A percentile compares a stretch with the other conserved stretches of the same genome.
Conservation (phyloP, 2,329 filamentous ascomycete genomes). For the Trichoderma sp. region DNA sequence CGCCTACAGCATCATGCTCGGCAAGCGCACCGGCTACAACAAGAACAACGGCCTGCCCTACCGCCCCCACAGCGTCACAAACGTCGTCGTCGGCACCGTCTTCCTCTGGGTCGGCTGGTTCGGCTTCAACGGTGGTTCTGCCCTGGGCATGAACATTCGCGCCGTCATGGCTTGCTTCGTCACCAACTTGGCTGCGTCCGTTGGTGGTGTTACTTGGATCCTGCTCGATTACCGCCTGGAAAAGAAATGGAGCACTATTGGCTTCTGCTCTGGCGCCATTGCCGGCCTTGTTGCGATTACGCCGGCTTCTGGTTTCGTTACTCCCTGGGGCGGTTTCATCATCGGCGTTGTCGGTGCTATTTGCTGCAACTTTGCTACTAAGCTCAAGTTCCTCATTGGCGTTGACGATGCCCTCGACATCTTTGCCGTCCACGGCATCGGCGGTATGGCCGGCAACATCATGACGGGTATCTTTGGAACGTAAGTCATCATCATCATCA, state of each 20-base stretch:
- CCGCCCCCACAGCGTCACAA: conserved; percentile 70
- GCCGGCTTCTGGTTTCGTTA: conserved; percentile 77
- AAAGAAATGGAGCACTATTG: conserved; percentile 89
- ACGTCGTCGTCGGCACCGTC: conserved; percentile 70
- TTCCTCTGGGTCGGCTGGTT: conserved; percentile 95
- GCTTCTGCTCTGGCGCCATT: conserved; percentile 88
- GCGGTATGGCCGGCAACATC: conserved; percentile 77
- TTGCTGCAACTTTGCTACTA: conserved; percentile 81
- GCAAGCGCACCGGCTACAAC: conserved; percentile 62
- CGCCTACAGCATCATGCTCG: conserved; percentile 71
- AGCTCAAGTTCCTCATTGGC: conserved; percentile 70
- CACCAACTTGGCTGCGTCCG: conserved; percentile 80
- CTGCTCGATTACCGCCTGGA: conserved; percentile 88
- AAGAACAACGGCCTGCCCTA: conserved; percentile 62
- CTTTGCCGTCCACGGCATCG: conserved; percentile 84
- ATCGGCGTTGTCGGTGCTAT: conserved; percentile 60
- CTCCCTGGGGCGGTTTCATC: conserved; percentile 58
- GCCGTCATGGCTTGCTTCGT: conserved; percentile 87
- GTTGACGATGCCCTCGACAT: conserved; percentile 88
- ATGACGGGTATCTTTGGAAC: conserved; percentile 76
- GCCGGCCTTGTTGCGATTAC: conserved; percentile 86
- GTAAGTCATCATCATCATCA: conserved; percentile 38
- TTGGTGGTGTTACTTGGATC: conserved; percentile 80
- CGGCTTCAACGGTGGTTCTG: conserved; percentile 88
- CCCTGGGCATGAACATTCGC: conserved; percentile 76